Evolutionary conservation across 768 basidiomycete genomes (phyloP).

Genomic region (Mycena galopus): DNA sequence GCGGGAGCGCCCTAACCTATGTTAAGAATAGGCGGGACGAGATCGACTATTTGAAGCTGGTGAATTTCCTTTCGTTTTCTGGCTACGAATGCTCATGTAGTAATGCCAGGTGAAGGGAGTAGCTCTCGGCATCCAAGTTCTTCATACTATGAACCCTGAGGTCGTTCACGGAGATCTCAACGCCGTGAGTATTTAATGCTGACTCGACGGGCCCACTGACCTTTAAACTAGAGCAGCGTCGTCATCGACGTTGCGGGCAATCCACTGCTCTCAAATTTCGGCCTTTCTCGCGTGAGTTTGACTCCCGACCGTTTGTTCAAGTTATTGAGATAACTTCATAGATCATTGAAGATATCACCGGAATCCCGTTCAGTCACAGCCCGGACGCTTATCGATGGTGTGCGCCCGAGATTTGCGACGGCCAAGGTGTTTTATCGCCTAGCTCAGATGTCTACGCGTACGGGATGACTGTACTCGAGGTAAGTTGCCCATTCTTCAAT

Average conservation of each 20-base stretch:
- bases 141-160: constrained; percentile 63
- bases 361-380: constrained; percentile 68
- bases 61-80: constrained; percentile 36
- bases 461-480: constrained; percentile 72
- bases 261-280: constrained; percentile 70
- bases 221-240: constrained; percentile 58
- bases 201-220: not conserved
- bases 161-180: constrained; percentile 69
- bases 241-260: constrained; percentile 57
- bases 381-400: constrained; percentile 64
- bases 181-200: constrained; percentile 50
- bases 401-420: constrained; percentile 67
- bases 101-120: constrained; percentile 60
- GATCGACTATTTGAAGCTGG: constrained; percentile 60
- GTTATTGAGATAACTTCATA: constrained; percentile 36
- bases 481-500: constrained; percentile 32
- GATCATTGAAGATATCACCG: constrained; percentile 70
- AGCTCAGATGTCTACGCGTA: constrained; percentile 67
- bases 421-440: constrained; percentile 60
- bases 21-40: constrained; percentile 52
- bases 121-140: constrained; percentile 58
- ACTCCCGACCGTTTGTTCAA: not conserved
- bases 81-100: not conserved
- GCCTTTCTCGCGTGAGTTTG: constrained; percentile 64
- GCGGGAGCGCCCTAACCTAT: constrained; percentile 64